These are phyloP conservation scores for Backusella circina DNA, from an alignment of 192 early-diverging fungal genomes.

Conservation along the genomic window DNA sequence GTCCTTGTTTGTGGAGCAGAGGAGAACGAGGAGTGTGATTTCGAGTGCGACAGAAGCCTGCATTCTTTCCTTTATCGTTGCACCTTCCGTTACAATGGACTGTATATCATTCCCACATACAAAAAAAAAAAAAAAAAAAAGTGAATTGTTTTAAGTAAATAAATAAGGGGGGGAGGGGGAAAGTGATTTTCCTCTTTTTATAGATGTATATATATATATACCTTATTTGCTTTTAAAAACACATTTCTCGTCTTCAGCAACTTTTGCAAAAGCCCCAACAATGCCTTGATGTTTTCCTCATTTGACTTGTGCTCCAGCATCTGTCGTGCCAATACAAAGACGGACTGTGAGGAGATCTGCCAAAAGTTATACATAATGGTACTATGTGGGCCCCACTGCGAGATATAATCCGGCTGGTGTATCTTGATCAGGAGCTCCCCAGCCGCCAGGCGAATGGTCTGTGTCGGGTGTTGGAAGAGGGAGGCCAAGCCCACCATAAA, in stretches of 20 bases:
- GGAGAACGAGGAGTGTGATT: conserved; percentile 62
- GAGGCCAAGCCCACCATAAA: conserved; percentile 67
- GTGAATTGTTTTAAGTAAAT: background rate
- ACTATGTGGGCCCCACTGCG: conserved; percentile 74
- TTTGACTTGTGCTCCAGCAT: conserved; percentile 68
- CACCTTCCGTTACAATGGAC: conserved; percentile 40
- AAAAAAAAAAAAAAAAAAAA: background rate
- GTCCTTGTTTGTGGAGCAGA: conserved; percentile 65
- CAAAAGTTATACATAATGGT: conserved; percentile 67
- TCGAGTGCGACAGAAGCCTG: conserved; percentile 66
- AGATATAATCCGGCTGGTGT: conserved; percentile 59
- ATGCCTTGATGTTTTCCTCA: conserved; percentile 54
- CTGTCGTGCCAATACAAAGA: conserved; percentile 62
- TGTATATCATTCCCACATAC: conserved; percentile 5
- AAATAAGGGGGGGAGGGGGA: background rate
- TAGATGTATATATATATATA: conserved; percentile 8
- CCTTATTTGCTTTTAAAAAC: conserved; percentile 44
- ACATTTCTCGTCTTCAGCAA: conserved; percentile 53
- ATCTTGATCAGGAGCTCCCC: conserved; percentile 66
- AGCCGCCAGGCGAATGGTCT: conserved; percentile 30
- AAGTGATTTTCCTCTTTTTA: background rate
- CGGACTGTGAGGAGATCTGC: conserved; percentile 55
- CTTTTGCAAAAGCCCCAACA: conserved; percentile 58
- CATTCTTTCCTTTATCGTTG: conserved; percentile 58
- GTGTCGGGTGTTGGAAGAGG: conserved; percentile 21